phyloP scores from a whole-genome alignment of 2,329 filamentous ascomycete species.

The Alternaria solani region DNA sequence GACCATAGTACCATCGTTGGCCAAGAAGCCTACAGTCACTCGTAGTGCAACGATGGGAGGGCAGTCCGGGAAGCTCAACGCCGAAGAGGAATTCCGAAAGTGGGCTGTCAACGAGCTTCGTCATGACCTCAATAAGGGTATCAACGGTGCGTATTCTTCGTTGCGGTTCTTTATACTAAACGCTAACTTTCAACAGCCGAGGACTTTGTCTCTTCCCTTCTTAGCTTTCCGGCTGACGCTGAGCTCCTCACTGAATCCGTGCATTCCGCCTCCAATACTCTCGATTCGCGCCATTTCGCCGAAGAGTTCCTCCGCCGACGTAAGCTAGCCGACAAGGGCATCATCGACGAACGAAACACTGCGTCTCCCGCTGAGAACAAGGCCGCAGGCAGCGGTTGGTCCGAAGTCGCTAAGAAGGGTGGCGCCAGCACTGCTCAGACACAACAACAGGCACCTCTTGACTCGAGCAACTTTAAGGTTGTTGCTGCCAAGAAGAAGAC shows the following conservation, averaged over 20 bases:
- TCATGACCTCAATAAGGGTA: conserved; percentile 73
- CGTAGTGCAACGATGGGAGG: conserved; percentile 58
- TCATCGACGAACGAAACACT: conserved; percentile 74
- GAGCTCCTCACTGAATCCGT: conserved; percentile 89
- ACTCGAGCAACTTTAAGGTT: conserved; percentile 80
- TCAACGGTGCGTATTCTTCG: conserved; percentile 64
- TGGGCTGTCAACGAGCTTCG: conserved; percentile 85
- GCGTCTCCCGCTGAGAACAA: conserved; percentile 59
- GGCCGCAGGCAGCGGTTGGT: conserved; percentile 77
- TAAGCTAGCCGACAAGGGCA: conserved; percentile 90
- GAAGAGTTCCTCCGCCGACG: conserved; percentile 94
- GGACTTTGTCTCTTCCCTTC: conserved; percentile 78
- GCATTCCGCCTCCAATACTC: conserved; percentile 84
- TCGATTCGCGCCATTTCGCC: conserved; percentile 92
- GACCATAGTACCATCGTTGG: conserved; percentile 52
- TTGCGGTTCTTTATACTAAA: not conserved
- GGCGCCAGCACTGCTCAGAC: conserved; percentile 59
- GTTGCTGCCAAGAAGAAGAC: conserved; percentile 92
- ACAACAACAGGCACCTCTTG: conserved; percentile 48
- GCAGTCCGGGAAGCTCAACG: conserved; percentile 62
- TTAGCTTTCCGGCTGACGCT: conserved; percentile 77
- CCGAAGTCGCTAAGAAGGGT: conserved; percentile 97
- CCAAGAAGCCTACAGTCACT: conserved; percentile 64
- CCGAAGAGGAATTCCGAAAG: conserved; percentile 91
- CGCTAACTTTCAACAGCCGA: conserved; percentile 66